Base-by-base conservation (phyloP, 805 yeast genomes). In the Kazachstania viticola region DNA sequence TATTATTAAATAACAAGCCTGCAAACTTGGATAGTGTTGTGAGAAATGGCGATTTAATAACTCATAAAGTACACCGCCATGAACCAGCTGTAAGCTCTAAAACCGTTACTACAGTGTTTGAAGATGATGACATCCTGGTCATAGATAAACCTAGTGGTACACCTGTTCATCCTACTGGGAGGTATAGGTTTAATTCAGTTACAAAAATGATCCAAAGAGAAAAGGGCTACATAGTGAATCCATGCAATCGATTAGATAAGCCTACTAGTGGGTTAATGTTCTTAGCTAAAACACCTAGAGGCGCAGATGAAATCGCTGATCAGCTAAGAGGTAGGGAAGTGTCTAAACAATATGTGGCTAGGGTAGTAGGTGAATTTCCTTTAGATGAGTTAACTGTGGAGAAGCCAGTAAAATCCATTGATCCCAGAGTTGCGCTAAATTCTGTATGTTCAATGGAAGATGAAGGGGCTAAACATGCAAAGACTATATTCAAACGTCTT, bases 131-230 rank as follows among this genome's bases (percentile, higher is more conserved):
- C 30, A 51, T 84, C 15, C 64, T 91, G 4, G 93, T 81, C 3
- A 77, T 91, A 15, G 94, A 88, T 53, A 91, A 91, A 42, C 98
- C 98, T 0, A 70, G 91, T 4, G 96, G 98, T 0, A 68, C 91
- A 3, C 96, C 98, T 0, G 94, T 83, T 0, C 98, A 91, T 53
- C 97, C 98, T 3, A 79, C 95, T 0, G 98, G 97, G 0, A 60
- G 87, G 40, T 74, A 76, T 64, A 50, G 91, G 49, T 73, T 73
- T 56, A 72, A 77, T 51, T 73, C 94, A 0, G 69, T 83, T 14
- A 81, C 93, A 9, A 78, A 76, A 51, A 71, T 84, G 4, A 56
- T 91, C 42, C 77, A 82, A 52, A 71, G 73, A 33, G 93, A 87
- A 45, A 28, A 25, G 15, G 31, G 32, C 1, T 60, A 69, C 26